These are phyloP conservation scores for Paracamarosporium sp. DNA, from an alignment of 2,329 filamentous ascomycete species.

Conservation along the genomic window DNA sequence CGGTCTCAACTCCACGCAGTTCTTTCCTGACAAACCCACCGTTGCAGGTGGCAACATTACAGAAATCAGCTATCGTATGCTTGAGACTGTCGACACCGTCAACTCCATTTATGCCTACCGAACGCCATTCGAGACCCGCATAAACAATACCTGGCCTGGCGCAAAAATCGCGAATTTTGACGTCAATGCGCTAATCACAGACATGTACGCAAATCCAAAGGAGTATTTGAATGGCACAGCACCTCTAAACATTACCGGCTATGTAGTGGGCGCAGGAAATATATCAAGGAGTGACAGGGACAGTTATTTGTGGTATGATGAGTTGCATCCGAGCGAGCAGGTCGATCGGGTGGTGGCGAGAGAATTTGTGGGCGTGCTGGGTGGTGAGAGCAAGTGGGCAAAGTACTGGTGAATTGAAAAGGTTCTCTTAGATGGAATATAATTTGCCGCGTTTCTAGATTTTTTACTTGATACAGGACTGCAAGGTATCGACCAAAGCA, in stretches of 20 bases:
- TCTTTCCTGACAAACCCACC: slow-evolving; percentile 53
- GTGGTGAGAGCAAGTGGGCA: slow-evolving; percentile 56
- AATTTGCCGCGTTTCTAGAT: too few relatives aligned
- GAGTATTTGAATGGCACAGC: slow-evolving; percentile 67
- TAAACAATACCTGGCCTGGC: slow-evolving; percentile 56
- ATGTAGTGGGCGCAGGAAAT: slow-evolving; percentile 63
- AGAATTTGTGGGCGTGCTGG: slow-evolving; percentile 63
- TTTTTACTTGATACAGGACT: too few relatives aligned
- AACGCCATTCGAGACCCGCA: slow-evolving; percentile 54
- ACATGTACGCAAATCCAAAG: slow-evolving; percentile 68
- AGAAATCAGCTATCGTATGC: slow-evolving; percentile 58
- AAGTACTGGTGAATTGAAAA: slow-evolving; percentile 49
- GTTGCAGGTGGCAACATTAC: slow-evolving; percentile 54
- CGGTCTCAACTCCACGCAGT: slow-evolving; percentile 53
- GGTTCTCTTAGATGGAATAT: too few relatives aligned
- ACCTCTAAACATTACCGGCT: slow-evolving; percentile 67
- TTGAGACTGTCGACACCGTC: slow-evolving; percentile 56
- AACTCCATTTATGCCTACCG: slow-evolving; percentile 62
- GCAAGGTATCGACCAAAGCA: too few relatives aligned
- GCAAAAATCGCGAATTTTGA: slow-evolving; percentile 72
- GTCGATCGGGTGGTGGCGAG: slow-evolving; percentile 64
- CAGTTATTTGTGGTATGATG: slow-evolving; percentile 76
- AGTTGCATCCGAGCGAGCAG: slow-evolving; percentile 73
- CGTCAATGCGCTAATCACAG: slow-evolving; percentile 66
- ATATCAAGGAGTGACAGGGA: slow-evolving; percentile 51